Percentiles rank a stretch among this genome's conserved stretches.
phyloP scores from a whole-genome alignment of 352 stramenopile species.

The Phytophthora colocasiae region DNA sequence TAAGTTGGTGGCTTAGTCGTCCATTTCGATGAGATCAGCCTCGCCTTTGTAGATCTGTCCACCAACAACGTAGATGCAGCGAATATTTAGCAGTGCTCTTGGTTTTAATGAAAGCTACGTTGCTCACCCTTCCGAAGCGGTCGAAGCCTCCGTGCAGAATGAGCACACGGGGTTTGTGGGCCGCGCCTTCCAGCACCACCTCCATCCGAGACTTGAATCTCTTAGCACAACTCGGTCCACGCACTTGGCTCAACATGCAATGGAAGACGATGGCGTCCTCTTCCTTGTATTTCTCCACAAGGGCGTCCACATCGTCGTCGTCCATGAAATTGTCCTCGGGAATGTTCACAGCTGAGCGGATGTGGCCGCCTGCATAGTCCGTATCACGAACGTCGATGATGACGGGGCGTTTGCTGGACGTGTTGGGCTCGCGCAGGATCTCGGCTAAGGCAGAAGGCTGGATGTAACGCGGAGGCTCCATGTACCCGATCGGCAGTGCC shows the following conservation, averaged over 20 bases:
- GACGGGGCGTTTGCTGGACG: conserved; percentile 43
- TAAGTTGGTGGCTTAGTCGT: conserved; percentile 19
- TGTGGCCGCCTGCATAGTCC: conserved; percentile 79
- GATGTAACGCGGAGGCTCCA: conserved; percentile 53
- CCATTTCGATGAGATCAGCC: conserved; percentile 50
- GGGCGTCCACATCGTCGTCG: conserved; percentile 79
- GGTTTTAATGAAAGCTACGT: not conserved
- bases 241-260: conserved; percentile 90
- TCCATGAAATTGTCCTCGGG: conserved; percentile 83
- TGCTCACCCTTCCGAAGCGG: conserved; percentile 62
- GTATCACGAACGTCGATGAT: conserved; percentile 84
- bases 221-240: conserved; percentile 78
- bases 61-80: conserved; percentile 22
- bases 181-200: conserved; percentile 51
- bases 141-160: conserved; percentile 81
- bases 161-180: conserved; percentile 59
- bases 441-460: conserved; percentile 61
- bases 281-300: conserved; percentile 73
- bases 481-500: conserved; percentile 40
- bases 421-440: conserved; percentile 46
- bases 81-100: conserved; percentile 21
- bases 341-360: conserved; percentile 79
- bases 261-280: conserved; percentile 82
- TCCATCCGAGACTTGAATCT: conserved; percentile 76
- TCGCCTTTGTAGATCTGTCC: conserved; percentile 59